Conservation (phyloP, 805 yeast species). For the Grigorovia transvaalensis region DNA sequence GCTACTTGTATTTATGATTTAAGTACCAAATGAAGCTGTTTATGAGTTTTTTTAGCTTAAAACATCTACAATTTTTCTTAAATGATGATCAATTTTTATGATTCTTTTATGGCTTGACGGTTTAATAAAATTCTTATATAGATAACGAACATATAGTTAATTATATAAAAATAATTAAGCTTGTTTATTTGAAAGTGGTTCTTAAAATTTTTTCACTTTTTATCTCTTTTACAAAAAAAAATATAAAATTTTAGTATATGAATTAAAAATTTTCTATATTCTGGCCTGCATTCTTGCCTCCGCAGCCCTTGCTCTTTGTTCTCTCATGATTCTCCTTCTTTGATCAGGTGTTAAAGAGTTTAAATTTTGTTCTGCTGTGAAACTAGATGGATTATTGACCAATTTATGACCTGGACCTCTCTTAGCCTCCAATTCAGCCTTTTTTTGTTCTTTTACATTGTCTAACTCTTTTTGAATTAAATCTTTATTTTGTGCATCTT, state of each 20-base stretch:
- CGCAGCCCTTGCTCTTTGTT: slow-evolving; percentile 92
- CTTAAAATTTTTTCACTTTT: neutral
- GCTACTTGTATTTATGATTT: neutral
- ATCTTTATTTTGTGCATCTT: slow-evolving; percentile 32
- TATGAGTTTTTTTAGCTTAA: too few relatives aligned
- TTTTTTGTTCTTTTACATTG: slow-evolving; percentile 21
- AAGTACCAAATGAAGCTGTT: too few relatives aligned
- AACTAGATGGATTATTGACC: slow-evolving; percentile 11
- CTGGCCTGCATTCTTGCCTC: slow-evolving; percentile 52
- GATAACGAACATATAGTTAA: too few relatives aligned
- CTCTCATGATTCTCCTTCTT: slow-evolving; percentile 72
- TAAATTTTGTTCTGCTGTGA: slow-evolving; percentile 32
- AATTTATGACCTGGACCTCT: slow-evolving; percentile 32
- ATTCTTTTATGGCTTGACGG: too few relatives aligned
- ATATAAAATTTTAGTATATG: neutral
- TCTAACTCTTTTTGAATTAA: slow-evolving; percentile 19
- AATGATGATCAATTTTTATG: too few relatives aligned
- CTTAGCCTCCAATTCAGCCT: slow-evolving; percentile 11
- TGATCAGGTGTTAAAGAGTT: slow-evolving; percentile 66
- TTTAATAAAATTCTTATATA: too few relatives aligned
- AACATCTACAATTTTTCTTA: too few relatives aligned
- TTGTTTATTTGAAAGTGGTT: neutral
- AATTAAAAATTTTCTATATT: neutral
- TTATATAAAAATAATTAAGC: too few relatives aligned
- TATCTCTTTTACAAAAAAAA: neutral